phyloP scores from a whole-genome alignment of 1,284 basidiomycete species.

The Ceratobasidium sp. region DNA sequence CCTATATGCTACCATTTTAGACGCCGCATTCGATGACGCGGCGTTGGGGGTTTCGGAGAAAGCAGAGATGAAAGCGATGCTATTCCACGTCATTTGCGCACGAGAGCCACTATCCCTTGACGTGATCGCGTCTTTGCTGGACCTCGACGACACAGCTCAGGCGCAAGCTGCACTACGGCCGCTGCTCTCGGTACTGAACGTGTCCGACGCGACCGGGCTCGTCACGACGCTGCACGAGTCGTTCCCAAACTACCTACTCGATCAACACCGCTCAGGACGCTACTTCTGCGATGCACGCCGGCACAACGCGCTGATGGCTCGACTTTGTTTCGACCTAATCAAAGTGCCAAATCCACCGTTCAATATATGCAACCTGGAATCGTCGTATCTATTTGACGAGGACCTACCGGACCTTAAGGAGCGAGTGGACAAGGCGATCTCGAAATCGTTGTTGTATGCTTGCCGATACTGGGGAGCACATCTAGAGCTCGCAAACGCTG shows the following conservation, averaged over 20 bases:
- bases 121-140: neutral
- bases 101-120: neutral
- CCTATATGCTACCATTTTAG: constrained; percentile 1
- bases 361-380: too few relatives aligned
- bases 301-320: neutral
- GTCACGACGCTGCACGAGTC: constrained; percentile 6
- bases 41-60: neutral
- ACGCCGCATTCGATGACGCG: neutral
- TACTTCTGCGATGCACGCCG: neutral
- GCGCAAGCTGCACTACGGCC: neutral
- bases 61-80: neutral
- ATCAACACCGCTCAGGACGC: neutral
- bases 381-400: neutral
- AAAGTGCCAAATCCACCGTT: neutral
- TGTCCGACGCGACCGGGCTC: neutral
- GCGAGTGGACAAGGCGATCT: neutral
- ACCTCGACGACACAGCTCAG: neutral
- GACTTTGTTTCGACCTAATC: neutral
- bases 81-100: neutral
- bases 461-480: constrained; percentile 26
- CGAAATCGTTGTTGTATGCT: neutral
- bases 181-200: constrained; percentile 2
- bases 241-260: constrained; percentile 15
- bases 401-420: constrained; percentile 5
- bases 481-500: neutral